Conservation (phyloP, 2,329 filamentous ascomycete species). For the Aspergillus ibericus region DNA sequence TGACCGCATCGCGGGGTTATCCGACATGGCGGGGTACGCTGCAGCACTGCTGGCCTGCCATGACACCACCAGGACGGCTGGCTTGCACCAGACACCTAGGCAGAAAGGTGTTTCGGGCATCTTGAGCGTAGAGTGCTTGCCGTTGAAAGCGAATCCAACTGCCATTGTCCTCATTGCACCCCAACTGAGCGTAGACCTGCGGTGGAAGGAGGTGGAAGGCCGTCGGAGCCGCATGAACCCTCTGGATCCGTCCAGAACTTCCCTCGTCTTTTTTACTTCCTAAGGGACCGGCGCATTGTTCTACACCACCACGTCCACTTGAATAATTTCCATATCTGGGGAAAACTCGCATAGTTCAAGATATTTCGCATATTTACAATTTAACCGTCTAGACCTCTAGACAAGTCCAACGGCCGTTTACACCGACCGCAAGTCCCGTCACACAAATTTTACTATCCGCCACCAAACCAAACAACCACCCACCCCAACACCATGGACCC, state of each 20-base stretch:
- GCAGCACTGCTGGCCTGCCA: background rate
- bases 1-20: constrained; percentile 21
- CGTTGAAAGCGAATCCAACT: background rate
- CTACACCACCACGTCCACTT: background rate
- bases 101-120: background rate
- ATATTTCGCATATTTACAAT: background rate
- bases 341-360: background rate
- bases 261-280: constrained; percentile 11
- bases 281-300: background rate
- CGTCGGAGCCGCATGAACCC: constrained; percentile 27
- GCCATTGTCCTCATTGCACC: background rate
- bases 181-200: background rate
- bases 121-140: background rate
- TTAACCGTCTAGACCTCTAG: background rate
- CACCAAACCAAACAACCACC: constrained; percentile 14
- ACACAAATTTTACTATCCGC: constrained; percentile 6
- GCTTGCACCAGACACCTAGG: background rate
- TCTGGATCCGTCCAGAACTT: constrained; percentile 22
- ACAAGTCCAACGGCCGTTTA: background rate
- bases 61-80: background rate
- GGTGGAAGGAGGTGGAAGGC: constrained; percentile 26
- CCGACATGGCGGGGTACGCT: constrained; percentile 19
- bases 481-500: constrained; percentile 53
- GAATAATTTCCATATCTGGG: constrained; percentile 1
- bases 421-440: background rate